Evolutionary conservation across 257 asterid species (phyloP).

Genomic region (Petrea volubilis): DNA sequence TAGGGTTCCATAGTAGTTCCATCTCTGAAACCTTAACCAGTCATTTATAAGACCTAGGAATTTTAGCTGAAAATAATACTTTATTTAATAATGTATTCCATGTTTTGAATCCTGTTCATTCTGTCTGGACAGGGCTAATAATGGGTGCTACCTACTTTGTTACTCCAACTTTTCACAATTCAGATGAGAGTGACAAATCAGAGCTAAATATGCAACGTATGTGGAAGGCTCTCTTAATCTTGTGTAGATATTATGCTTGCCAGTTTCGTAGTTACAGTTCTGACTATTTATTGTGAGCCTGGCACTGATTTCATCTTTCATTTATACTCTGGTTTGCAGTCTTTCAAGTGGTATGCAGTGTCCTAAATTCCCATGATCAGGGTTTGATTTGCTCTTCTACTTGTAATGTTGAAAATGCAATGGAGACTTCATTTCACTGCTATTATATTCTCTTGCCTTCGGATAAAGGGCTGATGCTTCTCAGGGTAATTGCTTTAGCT

Average conservation of each 20-base stretch:
- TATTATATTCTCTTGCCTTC: conserved; percentile 92
- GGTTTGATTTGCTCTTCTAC: conserved; percentile 89
- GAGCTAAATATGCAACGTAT: conserved; percentile 61
- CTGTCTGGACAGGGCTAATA: conserved; percentile 60
- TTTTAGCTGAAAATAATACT: conserved; percentile 21
- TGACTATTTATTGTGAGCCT: conserved; percentile 2
- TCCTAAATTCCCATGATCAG: conserved; percentile 79
- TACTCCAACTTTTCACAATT: conserved; percentile 54
- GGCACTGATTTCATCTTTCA: conserved; percentile 21
- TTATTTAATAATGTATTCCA: conserved; percentile 5
- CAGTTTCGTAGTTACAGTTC: not conserved
- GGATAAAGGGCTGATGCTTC: conserved; percentile 83
- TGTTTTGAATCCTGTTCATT: conserved; percentile 4
- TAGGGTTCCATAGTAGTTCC: not conserved
- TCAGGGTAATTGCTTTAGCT: conserved; percentile 71
- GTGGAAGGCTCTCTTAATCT: conserved; percentile 29
- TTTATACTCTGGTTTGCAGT: conserved; percentile 51
- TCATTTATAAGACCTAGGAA: conserved; percentile 4
- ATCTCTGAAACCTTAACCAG: conserved; percentile 5
- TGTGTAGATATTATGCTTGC: conserved; percentile 20
- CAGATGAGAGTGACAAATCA: conserved; percentile 53
- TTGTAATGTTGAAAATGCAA: conserved; percentile 73
- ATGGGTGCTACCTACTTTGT: conserved; percentile 67
- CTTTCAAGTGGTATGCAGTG: conserved; percentile 70
- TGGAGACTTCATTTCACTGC: conserved; percentile 68